Percentiles rank a stretch among this genome's conserved stretches.
These are phyloP conservation scores for Carpinus fangiana DNA, from an alignment of 306 rosid species.

Conservation along the genomic window DNA sequence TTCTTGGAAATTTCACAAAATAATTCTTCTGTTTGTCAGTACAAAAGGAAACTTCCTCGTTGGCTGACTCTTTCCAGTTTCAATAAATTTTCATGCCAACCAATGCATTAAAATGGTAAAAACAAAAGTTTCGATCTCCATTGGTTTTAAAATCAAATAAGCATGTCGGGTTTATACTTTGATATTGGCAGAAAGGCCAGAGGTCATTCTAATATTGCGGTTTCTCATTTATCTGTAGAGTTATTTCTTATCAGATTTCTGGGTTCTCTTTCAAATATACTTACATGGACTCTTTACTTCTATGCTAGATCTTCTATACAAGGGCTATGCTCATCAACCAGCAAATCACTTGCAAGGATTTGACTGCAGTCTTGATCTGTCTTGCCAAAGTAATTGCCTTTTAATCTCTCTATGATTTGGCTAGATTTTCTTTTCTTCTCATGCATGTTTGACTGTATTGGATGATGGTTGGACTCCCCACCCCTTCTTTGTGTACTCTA, in stretches of 20 bases:
- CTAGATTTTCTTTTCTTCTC: neutral
- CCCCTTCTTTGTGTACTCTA: too few species aligned
- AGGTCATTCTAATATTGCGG: slow-evolving; percentile 42
- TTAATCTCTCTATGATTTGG: slow-evolving; percentile 9
- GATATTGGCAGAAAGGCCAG: slow-evolving; percentile 65
- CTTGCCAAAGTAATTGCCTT: slow-evolving; percentile 55
- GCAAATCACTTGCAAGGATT: slow-evolving; percentile 44
- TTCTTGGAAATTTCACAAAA: slow-evolving; percentile 51
- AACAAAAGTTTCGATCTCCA: slow-evolving; percentile 26
- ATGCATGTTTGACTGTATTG: neutral
- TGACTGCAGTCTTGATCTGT: slow-evolving; percentile 54
- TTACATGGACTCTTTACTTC: slow-evolving; percentile 29
- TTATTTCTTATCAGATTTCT: slow-evolving; percentile 5
- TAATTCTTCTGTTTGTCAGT: slow-evolving; percentile 18
- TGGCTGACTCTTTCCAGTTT: slow-evolving; percentile 31
- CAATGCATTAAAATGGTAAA: slow-evolving; percentile 33
- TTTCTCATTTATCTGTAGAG: neutral
- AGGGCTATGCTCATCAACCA: slow-evolving; percentile 45
- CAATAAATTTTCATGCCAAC: slow-evolving; percentile 41
- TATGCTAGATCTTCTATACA: slow-evolving; percentile 59
- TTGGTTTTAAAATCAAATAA: slow-evolving; percentile 38
- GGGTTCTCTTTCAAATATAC: slow-evolving; percentile 7
- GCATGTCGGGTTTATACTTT: slow-evolving; percentile 43
- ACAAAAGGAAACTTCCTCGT: slow-evolving; percentile 60
- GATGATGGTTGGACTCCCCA: too few species aligned